Base-by-base conservation (phyloP, 176 grass and related monocot species). In the Bolboschoenus planiculmis region DNA sequence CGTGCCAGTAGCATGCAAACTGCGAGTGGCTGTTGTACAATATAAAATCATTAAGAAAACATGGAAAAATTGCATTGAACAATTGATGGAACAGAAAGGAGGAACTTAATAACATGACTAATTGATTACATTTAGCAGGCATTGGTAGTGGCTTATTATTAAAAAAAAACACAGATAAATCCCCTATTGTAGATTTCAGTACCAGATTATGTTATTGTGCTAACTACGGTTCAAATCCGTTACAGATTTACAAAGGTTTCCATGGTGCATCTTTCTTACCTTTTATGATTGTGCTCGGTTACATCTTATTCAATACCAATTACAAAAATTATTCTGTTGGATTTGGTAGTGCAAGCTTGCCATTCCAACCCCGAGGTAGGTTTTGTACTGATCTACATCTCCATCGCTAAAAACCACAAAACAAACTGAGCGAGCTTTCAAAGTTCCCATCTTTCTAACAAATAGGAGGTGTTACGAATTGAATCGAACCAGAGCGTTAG, bases 1-100 rank as follows among this genome's bases (percentile, higher is more conserved):
- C 31, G 66, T 68, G 15, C 88, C 85, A 20, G 95, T 97, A 9
- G 92, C 92, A 82, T 97, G 95, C 60, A 94, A 84, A 55, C 78
- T 87, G 36, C 88, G 92, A 51, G 83, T 83, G 47, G 83, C 95
- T 97, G 92, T 47, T 80, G 24, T 3, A 83, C 18, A 23, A 14
- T 48, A 13, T 82, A 53, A 78, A 82, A 37, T 30, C 8, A 46
- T 33, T 39, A 16, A 55, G 61, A 26, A 8, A 46, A 74, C 21
- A 86, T 56, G 59, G 54, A 36, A 81, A 43, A 39, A 57, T 40
- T 8, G 3, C 37, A 30, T 10, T 10, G 35, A 59, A 74, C 21
- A 70, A 1, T 24, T 75, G 10, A 63, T 3, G 51, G 37, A 40
- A 10, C 13, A 73, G 53, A 44, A 1, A 6, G n/a, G 47, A 47